Conservation (phyloP, 176 grass and related monocot species). For the Chrysopogon serrulatus region DNA sequence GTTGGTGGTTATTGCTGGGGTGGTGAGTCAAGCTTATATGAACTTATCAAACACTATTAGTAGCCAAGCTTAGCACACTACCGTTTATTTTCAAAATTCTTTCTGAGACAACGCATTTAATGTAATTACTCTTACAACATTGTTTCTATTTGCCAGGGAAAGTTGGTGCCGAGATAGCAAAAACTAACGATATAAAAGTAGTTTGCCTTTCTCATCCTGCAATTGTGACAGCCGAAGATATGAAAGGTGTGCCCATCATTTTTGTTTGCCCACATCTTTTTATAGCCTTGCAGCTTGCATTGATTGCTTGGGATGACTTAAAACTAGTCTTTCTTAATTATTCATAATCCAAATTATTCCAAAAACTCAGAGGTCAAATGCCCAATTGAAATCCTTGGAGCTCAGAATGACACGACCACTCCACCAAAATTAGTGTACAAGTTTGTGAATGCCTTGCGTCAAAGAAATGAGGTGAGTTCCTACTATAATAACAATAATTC, state of each 20-base stretch:
- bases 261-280: too few relatives aligned
- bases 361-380: constrained; percentile 1
- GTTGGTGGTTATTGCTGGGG: constrained; percentile 37
- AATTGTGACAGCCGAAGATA: constrained; percentile 14
- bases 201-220: constrained; percentile 28
- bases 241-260: constrained; percentile 8
- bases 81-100: neutral
- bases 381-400: constrained; percentile 41
- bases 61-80: neutral
- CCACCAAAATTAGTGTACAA: constrained; percentile 10
- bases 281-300: neutral
- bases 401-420: neutral
- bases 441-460: neutral
- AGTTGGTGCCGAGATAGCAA: constrained; percentile 5
- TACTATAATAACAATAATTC: neutral
- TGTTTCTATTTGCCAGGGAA: neutral
- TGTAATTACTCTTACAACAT: neutral
- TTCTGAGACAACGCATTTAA: too few relatives aligned
- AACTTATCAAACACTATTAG: neutral
- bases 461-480: neutral
- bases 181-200: constrained; percentile 9
- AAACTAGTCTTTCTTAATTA: neutral
- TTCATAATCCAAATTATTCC: neutral
- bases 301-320: neutral
- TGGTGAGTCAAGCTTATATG: neutral